Evolutionary conservation across 176 grass and related monocot species (phyloP).

Genomic region (Ampelocalamus luodianensis): DNA sequence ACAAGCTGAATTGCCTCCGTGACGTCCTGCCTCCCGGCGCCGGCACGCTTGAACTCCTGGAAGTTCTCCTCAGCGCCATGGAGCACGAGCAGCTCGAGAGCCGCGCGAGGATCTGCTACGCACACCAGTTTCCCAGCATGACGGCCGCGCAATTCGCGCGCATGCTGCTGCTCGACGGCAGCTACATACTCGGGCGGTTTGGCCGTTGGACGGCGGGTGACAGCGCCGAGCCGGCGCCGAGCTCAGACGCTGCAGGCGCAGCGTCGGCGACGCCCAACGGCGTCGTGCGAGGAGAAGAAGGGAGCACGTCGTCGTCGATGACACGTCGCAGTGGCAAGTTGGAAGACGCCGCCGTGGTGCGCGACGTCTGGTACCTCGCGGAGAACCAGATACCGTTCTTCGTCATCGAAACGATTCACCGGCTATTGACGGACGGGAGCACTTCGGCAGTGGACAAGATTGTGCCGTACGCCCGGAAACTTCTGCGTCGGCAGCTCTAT

Average conservation of each 20-base stretch:
- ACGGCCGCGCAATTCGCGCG: not conserved
- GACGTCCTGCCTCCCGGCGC: not conserved
- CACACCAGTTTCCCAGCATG: fast-evolving
- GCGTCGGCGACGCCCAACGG: not conserved
- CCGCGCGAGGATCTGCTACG: not conserved
- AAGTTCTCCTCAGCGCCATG: not conserved
- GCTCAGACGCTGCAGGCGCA: not conserved
- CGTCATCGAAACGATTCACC: not conserved
- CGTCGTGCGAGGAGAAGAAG: not conserved
- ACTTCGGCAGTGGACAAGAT: not conserved
- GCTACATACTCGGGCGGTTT: slow-evolving; percentile 16
- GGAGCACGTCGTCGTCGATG: no score
- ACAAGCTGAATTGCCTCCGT: not conserved
- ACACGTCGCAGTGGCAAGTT: no score
- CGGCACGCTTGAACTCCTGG: not conserved
- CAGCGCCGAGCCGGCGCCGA: not conserved
- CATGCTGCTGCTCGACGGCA: slow-evolving; percentile 28
- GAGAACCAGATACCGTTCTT: slow-evolving; percentile 53
- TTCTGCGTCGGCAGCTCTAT: not conserved
- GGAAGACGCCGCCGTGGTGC: not conserved
- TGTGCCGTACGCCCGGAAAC: not conserved
- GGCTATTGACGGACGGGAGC: no score
- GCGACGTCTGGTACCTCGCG: slow-evolving; percentile 30
- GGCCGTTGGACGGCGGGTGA: not conserved
- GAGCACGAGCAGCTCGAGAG: not conserved